A percentile compares a stretch with the other conserved stretches of the same genome.
Conservation (phyloP, 192 early-diverging fungal genomes). For the Podila horticola region DNA sequence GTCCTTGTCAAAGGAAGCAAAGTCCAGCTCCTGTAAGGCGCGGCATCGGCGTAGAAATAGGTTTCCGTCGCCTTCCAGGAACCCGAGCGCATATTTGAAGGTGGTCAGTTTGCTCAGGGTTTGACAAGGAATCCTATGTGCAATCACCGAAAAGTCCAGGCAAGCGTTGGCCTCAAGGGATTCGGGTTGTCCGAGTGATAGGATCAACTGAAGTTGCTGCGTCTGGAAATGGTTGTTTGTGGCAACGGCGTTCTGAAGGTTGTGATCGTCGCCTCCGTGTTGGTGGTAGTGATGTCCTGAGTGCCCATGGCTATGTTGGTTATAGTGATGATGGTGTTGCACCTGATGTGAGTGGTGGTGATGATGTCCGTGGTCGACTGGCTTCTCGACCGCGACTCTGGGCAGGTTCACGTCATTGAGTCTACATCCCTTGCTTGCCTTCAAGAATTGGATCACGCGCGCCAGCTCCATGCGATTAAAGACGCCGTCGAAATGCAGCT, state of each 20-base stretch:
- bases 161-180: constrained; percentile 6
- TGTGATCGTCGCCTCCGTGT: not conserved
- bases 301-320: not conserved
- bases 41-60: constrained; percentile 17
- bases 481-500: not conserved
- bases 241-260: not conserved
- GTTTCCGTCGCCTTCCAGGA: constrained; percentile 5
- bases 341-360: not conserved
- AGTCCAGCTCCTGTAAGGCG: constrained; percentile 5
- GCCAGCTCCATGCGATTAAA: not conserved
- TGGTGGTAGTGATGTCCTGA: not conserved
- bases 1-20: constrained; percentile 21
- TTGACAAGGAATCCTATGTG: constrained; percentile 4
- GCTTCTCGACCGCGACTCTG: not conserved
- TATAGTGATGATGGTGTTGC: not conserved
- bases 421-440: not conserved
- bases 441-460: not conserved
- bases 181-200: not conserved
- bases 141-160: constrained; percentile 4
- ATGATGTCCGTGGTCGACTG: not conserved
- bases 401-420: not conserved
- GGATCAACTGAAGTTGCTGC: constrained; percentile 4
- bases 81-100: constrained; percentile 16
- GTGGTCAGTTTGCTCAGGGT: constrained; percentile 1
- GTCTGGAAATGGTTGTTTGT: not conserved